These are phyloP conservation scores for Asterophora parasitica DNA, from an alignment of 768 basidiomycete genomes.

Conservation along the genomic window DNA sequence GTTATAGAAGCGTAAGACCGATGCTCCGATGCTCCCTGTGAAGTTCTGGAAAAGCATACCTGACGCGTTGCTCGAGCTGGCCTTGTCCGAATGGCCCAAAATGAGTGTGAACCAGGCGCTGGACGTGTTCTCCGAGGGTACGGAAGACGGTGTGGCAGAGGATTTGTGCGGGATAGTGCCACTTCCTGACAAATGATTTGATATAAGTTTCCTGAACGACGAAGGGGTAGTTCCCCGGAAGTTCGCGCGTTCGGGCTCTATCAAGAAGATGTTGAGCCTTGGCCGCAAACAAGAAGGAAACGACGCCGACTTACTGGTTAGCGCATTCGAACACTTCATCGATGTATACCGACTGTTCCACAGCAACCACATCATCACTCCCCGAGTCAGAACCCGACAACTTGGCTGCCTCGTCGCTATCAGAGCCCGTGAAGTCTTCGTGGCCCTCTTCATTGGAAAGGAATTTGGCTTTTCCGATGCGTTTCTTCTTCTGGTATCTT, in stretches of 20 bases:
- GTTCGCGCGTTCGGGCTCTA: constrained; percentile 67
- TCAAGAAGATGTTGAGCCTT: neutral
- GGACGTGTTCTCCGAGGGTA: constrained; percentile 35
- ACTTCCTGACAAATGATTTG: constrained; percentile 34
- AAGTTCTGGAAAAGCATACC: constrained; percentile 19
- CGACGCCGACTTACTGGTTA: constrained; percentile 32
- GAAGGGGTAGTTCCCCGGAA: constrained; percentile 65
- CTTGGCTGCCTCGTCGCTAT: neutral
- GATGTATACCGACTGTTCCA: constrained; percentile 35
- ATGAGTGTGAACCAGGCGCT: constrained; percentile 39
- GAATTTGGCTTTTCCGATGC: constrained; percentile 24
- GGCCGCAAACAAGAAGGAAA: neutral
- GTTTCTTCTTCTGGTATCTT: constrained; percentile 9
- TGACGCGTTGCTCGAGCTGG: constrained; percentile 42
- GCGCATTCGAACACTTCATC: constrained; percentile 49
- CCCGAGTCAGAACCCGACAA: neutral
- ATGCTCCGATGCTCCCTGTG: too few species aligned
- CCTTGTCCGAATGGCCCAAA: constrained; percentile 54
- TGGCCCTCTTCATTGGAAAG: constrained; percentile 36
- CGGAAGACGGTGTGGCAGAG: constrained; percentile 39
- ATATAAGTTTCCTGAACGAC: constrained; percentile 54
- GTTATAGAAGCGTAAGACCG: neutral
- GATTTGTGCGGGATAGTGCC: constrained; percentile 41
- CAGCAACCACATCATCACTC: neutral
- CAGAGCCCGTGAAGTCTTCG: neutral